Percentiles rank a stretch among this genome's conserved stretches.
Conservation (phyloP, 371 early-diverging fungal genomes). For the Agmasoma carcini region DNA sequence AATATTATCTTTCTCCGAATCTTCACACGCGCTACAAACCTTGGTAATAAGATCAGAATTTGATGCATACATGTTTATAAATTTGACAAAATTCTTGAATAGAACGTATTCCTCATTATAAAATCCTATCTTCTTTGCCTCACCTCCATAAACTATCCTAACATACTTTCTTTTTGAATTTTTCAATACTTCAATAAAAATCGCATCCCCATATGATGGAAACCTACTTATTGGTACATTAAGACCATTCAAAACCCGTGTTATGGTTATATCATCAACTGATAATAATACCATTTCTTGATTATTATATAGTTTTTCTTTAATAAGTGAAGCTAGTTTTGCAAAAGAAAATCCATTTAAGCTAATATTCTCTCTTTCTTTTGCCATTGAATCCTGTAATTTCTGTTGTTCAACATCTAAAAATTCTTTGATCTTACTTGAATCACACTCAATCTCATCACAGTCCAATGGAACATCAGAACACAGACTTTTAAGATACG, state of each 20-base stretch:
- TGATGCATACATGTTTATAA: constrained; percentile 1
- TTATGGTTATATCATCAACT: constrained; percentile 40
- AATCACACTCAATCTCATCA: not conserved
- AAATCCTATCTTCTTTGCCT: constrained; percentile 14
- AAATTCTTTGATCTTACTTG: not conserved
- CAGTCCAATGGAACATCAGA: not conserved
- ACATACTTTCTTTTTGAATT: constrained; percentile 17
- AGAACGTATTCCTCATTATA: constrained; percentile 18
- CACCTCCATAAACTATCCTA: constrained; percentile 34
- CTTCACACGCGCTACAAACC: not conserved
- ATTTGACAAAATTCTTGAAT: constrained; percentile 20
- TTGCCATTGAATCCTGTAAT: constrained; percentile 5
- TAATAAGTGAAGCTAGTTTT: not conserved
- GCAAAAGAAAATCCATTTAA: not conserved
- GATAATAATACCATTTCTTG: constrained; percentile 21
- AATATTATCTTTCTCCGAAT: not conserved
- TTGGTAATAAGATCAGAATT: not conserved
- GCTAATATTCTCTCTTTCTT: constrained; percentile 1
- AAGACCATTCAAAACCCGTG: constrained; percentile 30
- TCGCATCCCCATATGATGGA: constrained; percentile 44
- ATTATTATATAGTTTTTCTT: constrained; percentile 6
- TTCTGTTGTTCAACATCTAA: not conserved
- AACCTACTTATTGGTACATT: constrained; percentile 8
- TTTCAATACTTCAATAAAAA: constrained; percentile 46
- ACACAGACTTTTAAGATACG: not conserved